phyloP scores from a whole-genome alignment of 768 basidiomycete species.

The Pulveroboletus frians region DNA sequence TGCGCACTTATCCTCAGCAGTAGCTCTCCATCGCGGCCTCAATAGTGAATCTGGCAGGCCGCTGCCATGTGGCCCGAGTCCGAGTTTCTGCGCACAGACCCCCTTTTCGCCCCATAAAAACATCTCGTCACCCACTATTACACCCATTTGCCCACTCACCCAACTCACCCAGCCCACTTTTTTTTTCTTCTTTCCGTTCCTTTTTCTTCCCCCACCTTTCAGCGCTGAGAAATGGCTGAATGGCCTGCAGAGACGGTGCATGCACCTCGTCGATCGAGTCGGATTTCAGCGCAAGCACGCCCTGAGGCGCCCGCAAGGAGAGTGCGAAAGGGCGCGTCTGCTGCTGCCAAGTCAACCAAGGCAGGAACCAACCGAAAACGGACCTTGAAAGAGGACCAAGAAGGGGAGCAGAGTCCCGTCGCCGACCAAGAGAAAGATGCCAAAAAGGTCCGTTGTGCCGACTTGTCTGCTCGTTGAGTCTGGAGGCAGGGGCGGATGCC shows the following conservation, averaged over 20 bases:
- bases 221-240: slow-evolving; percentile 10
- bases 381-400: slow-evolving; percentile 19
- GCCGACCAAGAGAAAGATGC: slow-evolving; percentile 14
- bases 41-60: slow-evolving; percentile 17
- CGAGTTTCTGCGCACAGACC: slow-evolving; percentile 25
- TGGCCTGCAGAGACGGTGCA: slow-evolving; percentile 17
- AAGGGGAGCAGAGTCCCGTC: slow-evolving; percentile 14
- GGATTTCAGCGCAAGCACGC: slow-evolving; percentile 48
- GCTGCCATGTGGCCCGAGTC: slow-evolving; percentile 14
- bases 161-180: neutral
- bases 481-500: neutral
- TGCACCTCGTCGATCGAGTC: slow-evolving; percentile 49
- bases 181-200: neutral
- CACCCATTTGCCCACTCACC: neutral
- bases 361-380: slow-evolving; percentile 36
- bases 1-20: neutral
- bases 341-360: slow-evolving; percentile 25
- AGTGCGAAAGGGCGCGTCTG: slow-evolving; percentile 13
- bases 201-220: neutral
- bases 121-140: slow-evolving; percentile 6
- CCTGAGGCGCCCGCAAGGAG: slow-evolving; percentile 22
- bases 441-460: slow-evolving; percentile 21
- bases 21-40: slow-evolving; percentile 11
- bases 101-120: slow-evolving; percentile 7
- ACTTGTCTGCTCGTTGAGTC: neutral